Conservation (phyloP, 768 basidiomycete species). For the Mycena metata region DNA sequence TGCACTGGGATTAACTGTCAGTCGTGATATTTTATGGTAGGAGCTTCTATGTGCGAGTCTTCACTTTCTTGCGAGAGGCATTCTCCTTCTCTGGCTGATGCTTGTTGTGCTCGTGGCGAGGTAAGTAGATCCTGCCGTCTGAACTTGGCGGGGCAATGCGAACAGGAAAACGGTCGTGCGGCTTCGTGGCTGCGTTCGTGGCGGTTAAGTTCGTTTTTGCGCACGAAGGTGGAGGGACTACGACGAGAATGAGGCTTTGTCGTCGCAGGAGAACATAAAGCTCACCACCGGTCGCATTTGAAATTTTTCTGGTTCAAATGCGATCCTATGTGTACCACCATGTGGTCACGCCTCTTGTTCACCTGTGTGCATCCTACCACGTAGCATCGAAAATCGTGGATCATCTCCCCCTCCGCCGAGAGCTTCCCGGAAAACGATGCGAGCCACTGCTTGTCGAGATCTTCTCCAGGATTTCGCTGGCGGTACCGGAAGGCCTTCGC, state of each 20-base stretch:
- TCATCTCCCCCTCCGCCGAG: slow-evolving; percentile 66
- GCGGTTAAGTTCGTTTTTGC: slow-evolving; percentile 84
- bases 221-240: slow-evolving; percentile 74
- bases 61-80: slow-evolving; percentile 44
- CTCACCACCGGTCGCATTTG: slow-evolving; percentile 74
- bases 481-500: slow-evolving; percentile 69
- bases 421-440: slow-evolving; percentile 78
- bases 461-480: slow-evolving; percentile 63
- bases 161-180: slow-evolving; percentile 69
- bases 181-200: slow-evolving; percentile 78
- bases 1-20: not conserved
- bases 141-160: slow-evolving; percentile 67
- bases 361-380: slow-evolving; percentile 73
- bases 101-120: slow-evolving; percentile 71
- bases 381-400: slow-evolving; percentile 78
- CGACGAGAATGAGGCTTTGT: slow-evolving; percentile 15
- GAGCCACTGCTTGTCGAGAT: slow-evolving; percentile 77
- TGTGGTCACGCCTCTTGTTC: slow-evolving; percentile 82
- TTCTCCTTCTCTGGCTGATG: slow-evolving; percentile 57
- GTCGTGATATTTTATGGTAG: not conserved
- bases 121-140: slow-evolving; percentile 78
- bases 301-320: slow-evolving; percentile 80
- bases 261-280: slow-evolving; percentile 28
- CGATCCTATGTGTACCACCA: slow-evolving; percentile 79
- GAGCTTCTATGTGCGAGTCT: slow-evolving; percentile 5